Evolutionary conservation across 129 eudicot species (phyloP).

Genomic region (sunflower (Helianthus annuus)): HanXRQr2.0-SUNRISE NC_035439.2:87381273-87381772

Average conservation of each 20-base stretch:
- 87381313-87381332: constrained; percentile 85
- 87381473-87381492: no score
- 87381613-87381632: constrained; percentile 66
- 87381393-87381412: constrained; percentile 94
- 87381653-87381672: constrained; percentile 76
- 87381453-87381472: neutral
- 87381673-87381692: constrained; percentile 71
- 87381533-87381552: no score
- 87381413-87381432: constrained; percentile 74
- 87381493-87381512: no score
- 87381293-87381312: neutral
- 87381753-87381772: neutral
- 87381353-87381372: constrained; percentile 54
- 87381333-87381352: constrained; percentile 81
- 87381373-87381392: constrained; percentile 78
- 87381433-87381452: constrained; percentile 65
- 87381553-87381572: neutral
- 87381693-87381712: constrained; percentile 96
- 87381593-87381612: constrained; percentile 74
- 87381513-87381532: no score
- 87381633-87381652: constrained; percentile 64
- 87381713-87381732: neutral
- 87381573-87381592: constrained; percentile 67
- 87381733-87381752: neutral
- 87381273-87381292: no score